Evolutionary conservation across 2,329 filamentous ascomycete genomes (phyloP).

Genomic region (Phialophora chinensis): DNA sequence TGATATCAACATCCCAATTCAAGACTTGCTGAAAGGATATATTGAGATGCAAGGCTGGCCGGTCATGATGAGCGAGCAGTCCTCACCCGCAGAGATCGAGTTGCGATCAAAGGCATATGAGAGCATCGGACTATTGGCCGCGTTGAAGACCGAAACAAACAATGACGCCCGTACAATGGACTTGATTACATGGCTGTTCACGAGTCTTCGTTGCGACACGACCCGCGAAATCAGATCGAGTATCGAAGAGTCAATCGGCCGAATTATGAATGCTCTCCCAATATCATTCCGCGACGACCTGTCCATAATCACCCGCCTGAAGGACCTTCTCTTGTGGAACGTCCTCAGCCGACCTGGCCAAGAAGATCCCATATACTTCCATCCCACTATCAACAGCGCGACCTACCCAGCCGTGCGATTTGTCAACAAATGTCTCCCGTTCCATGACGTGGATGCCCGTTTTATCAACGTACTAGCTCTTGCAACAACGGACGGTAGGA

Average conservation of each 20-base stretch:
- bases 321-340: slow-evolving; percentile 69
- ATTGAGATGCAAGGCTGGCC: slow-evolving; percentile 87
- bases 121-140: slow-evolving; percentile 80
- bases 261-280: slow-evolving; percentile 66
- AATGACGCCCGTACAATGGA: slow-evolving; percentile 56
- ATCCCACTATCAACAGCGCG: slow-evolving; percentile 69
- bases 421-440: slow-evolving; percentile 85
- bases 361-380: slow-evolving; percentile 47
- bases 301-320: slow-evolving; percentile 52
- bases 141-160: slow-evolving; percentile 62
- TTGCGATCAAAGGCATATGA: slow-evolving; percentile 86
- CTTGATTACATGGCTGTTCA: slow-evolving; percentile 78
- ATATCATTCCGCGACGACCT: slow-evolving; percentile 48
- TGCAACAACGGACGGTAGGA: slow-evolving; percentile 73
- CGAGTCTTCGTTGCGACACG: slow-evolving; percentile 78
- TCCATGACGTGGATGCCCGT: slow-evolving; percentile 75
- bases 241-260: slow-evolving; percentile 86
- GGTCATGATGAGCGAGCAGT: slow-evolving; percentile 56
- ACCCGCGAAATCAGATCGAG: slow-evolving; percentile 77
- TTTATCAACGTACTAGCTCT: slow-evolving; percentile 90
- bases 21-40: slow-evolving; percentile 75
- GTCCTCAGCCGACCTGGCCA: slow-evolving; percentile 61
- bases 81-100: slow-evolving; percentile 60
- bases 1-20: slow-evolving; percentile 63
- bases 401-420: slow-evolving; percentile 85